Evolutionary conservation across 2,329 filamentous ascomycete genomes (phyloP), one percentile per base, ranked within the genome.

Genomic region (Epichloe hybrida): DNA sequence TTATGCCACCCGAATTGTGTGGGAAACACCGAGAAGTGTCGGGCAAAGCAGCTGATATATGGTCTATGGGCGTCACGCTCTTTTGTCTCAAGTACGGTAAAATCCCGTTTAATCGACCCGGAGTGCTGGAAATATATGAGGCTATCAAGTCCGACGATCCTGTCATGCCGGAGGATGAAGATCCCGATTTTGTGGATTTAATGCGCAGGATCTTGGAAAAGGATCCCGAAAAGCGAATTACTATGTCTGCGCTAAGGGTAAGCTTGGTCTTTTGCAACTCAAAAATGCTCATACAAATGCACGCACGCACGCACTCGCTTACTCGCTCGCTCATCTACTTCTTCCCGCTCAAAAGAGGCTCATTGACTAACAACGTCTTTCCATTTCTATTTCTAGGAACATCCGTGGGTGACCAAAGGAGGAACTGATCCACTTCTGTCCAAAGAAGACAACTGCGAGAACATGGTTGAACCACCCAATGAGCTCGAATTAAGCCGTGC

Each of bases 41-140:
- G 3, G 93, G 93, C 11, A 86, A 81, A 59, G 89, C 91, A 4
- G 88, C 88, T 4, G 93, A 98, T 66, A 89, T 98, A 50, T 98
- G 93, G 93, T 95, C 91, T 3, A 97, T 97, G 91, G 93, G 93
- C 6, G 84, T 96, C 8, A 95, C 90, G 2, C 72, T 98, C 2
- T 97, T 91, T 64, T 98, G 93, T 64, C 75, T 98, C 39, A 83
- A 86, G 54, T 97, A 95, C 61, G 93, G 93, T 35, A 76, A 73
- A 47, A 84, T 98, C 54, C 93, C 93, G 0, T 98, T 97, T 62
- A 84, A 90, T 60, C 79, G 84, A 51, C 72, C 79, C 5, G 82
- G 81, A 17, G 81, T 96, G 53, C 72, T 96, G 51, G 90, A 95
- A 48, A 79, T 97, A 55, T 97, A 94, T 63, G 83, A 95, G 53